Conservation (phyloP, 2,329 filamentous ascomycete genomes). For the Furcasterigmium sp. region DNA sequence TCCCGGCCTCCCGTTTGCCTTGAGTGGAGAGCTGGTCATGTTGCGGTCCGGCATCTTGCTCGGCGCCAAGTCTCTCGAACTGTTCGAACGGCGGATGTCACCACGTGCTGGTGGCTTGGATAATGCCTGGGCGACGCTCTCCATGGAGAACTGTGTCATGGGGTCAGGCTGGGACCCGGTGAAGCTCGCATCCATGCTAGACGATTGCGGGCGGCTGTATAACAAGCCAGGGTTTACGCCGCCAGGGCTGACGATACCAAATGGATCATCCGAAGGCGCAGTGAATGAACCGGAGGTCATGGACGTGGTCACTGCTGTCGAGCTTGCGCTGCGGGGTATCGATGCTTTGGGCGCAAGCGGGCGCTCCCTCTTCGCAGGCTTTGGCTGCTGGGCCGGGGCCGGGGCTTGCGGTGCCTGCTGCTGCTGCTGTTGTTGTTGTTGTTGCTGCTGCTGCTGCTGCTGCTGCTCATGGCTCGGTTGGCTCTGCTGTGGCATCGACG, state of each 20-base stretch:
- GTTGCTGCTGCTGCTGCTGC: slow-evolving; percentile 34
- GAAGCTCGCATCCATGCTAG: slow-evolving; percentile 34
- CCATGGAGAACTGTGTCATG: slow-evolving; percentile 11
- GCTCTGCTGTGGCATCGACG: slow-evolving; percentile 17
- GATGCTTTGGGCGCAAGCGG: slow-evolving; percentile 46
- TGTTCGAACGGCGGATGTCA: slow-evolving; percentile 39
- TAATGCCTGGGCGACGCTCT: slow-evolving; percentile 8
- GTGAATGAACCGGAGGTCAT: slow-evolving; percentile 37
- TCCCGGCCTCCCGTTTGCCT: slow-evolving; percentile 35
- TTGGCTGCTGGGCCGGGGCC: slow-evolving; percentile 11
- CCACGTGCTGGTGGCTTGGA: slow-evolving; percentile 19
- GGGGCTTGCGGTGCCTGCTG: slow-evolving; percentile 13
- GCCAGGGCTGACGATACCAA: slow-evolving; percentile 37
- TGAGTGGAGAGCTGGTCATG: slow-evolving; percentile 45
- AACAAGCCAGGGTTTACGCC: slow-evolving; percentile 56
- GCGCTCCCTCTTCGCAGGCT: slow-evolving; percentile 35
- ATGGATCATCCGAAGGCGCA: slow-evolving; percentile 43
- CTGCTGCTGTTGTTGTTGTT: slow-evolving; percentile 7
- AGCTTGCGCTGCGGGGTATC: slow-evolving; percentile 19
- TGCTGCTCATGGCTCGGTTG: slow-evolving; percentile 17
- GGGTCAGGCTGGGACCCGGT: slow-evolving; percentile 14
- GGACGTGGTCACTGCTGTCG: slow-evolving; percentile 9
- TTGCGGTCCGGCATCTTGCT: slow-evolving; percentile 35
- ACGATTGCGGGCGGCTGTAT: slow-evolving; percentile 46
- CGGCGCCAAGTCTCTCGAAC: slow-evolving; percentile 35